Evolutionary conservation across 148 eudicot species (phyloP).

Genomic region (Rhododendron ferrugineum): DNA sequence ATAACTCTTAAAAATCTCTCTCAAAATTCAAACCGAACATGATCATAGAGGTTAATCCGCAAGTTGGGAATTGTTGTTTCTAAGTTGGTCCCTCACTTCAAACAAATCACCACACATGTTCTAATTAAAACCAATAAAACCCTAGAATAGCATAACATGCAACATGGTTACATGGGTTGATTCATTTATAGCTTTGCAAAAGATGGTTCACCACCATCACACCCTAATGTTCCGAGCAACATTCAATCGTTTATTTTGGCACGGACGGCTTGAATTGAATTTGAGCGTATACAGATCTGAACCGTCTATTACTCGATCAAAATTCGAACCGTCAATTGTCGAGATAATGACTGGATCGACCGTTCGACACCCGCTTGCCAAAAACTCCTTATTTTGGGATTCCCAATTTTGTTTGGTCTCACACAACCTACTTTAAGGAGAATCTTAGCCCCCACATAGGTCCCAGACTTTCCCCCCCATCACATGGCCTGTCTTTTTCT

Average conservation of each 20-base stretch:
- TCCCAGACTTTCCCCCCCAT: background rate
- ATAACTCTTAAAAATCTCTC: too few relatives aligned
- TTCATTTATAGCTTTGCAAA: too few relatives aligned
- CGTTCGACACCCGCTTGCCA: background rate
- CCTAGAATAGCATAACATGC: background rate
- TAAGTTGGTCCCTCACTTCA: background rate
- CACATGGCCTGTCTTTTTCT: conserved; percentile 13
- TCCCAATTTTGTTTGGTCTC: background rate
- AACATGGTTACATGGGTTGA: background rate
- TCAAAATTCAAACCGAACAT: too few relatives aligned
- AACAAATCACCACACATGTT: background rate
- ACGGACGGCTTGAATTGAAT: too few relatives aligned
- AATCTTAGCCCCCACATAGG: background rate
- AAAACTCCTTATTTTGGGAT: background rate
- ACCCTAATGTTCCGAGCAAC: background rate
- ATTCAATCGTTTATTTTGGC: too few relatives aligned
- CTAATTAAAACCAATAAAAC: background rate
- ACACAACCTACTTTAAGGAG: background rate
- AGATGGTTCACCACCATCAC: background rate
- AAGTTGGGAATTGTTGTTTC: background rate
- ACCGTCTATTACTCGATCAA: too few relatives aligned
- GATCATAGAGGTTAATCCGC: background rate
- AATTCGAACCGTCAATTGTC: too few relatives aligned
- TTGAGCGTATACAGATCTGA: too few relatives aligned
- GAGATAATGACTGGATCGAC: accelerated